These are phyloP conservation scores for Aureobasidium zeae DNA, from an alignment of 2,329 filamentous ascomycete genomes.

Conservation along the genomic window DNA sequence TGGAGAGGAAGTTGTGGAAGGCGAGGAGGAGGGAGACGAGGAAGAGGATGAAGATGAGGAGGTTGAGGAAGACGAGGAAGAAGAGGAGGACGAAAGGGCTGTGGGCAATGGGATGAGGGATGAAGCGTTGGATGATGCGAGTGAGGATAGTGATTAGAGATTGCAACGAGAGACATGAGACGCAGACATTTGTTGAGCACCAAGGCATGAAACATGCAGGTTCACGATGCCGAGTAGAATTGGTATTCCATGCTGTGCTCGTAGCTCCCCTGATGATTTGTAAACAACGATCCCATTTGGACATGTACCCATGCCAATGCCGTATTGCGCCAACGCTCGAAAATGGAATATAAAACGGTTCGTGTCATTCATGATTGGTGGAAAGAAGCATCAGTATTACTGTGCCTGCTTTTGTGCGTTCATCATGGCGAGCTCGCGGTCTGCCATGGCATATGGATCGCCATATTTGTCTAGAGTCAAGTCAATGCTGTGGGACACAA, in stretches of 20 bases:
- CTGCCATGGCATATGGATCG: constrained; percentile 29
- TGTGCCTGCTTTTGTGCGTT: constrained; percentile 17
- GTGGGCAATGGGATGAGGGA: constrained; percentile 41
- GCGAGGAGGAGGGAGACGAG: constrained; percentile 45
- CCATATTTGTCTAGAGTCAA: constrained; percentile 25
- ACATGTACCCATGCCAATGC: neutral
- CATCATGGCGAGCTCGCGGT: constrained; percentile 24
- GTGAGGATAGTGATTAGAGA: constrained; percentile 25
- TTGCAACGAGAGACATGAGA: neutral
- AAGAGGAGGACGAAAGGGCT: constrained; percentile 54
- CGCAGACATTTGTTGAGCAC: too few species aligned
- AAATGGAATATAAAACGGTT: too few species aligned
- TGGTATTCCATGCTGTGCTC: neutral
- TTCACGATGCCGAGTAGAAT: neutral
- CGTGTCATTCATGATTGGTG: too few species aligned
- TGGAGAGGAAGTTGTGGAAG: constrained; percentile 39
- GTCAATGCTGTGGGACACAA: neutral
- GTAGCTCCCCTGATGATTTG: too few species aligned
- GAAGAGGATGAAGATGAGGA: constrained; percentile 47
- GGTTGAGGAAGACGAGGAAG: constrained; percentile 41
- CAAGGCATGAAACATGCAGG: too few species aligned
- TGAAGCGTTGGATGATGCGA: constrained; percentile 29
- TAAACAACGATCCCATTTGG: too few species aligned
- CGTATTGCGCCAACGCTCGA: too few species aligned
- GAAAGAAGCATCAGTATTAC: too few species aligned